Evolutionary conservation across 768 basidiomycete species (phyloP), one percentile per base, ranked within the genome.

Genomic region (Xanthoconium stramineum): DNA sequence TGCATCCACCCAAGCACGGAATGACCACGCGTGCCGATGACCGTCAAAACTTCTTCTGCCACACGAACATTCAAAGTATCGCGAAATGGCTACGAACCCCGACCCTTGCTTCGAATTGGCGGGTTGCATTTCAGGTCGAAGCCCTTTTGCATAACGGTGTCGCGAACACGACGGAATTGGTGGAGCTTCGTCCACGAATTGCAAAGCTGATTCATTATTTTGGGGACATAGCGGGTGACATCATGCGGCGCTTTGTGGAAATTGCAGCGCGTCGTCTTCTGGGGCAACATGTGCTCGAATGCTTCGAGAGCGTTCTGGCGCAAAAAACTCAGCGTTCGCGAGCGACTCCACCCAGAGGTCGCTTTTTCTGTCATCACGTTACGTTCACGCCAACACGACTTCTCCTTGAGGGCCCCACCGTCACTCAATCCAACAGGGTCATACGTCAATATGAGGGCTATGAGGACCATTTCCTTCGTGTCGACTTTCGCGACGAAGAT

Each of bases 401-500:
- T 53, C 71, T 89, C 12, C 70, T 93, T 9, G 89, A 91, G 72
- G 91, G 91, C 0, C 91, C 91, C 2, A 86, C 83, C 55, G 66
- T 83, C 0, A 81, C 82, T 28, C 86, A 92, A 61, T 89, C 89
- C 14, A 95, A 95, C 57, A 81, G 89, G 1, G 82, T 93, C 50
- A 85, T 95, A 57, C 84, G 92, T 1, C 72, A 77, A 51, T 94
- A 85, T 53, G 66, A 72, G 46, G 78, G 78, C 0, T 81, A 79
- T 55, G 76, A 85, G 45, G 81, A 89, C 32, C 74, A 82, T 61
- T 95, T 95, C 66, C 66, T 95, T 32, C 84, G 93, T 11, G 91
- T 94, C 28, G 85, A 89, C 61, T 91, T 94, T 63, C 81, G 87
- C 6, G 92, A 94, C 53, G 92, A 95, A 72, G 88, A 94, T 61